Evolutionary conservation across 345 rosid genomes (phyloP).

Genomic region (Melastoma malabathricum): DNA sequence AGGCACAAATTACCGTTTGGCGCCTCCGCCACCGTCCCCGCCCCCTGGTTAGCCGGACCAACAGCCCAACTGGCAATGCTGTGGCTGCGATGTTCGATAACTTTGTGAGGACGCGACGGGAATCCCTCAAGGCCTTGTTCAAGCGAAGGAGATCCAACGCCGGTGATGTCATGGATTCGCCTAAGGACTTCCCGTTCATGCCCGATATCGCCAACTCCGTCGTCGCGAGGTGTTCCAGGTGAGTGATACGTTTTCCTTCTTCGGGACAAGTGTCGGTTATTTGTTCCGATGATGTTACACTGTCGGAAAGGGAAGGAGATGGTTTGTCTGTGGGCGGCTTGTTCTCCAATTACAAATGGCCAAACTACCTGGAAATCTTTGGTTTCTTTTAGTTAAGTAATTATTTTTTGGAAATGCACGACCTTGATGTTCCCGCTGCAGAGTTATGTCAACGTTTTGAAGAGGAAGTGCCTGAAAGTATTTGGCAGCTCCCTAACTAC

Average conservation of each 20-base stretch:
- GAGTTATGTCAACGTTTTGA: conserved; percentile 65
- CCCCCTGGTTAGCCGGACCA: background rate
- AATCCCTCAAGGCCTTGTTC: conserved; percentile 53
- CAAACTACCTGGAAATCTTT: background rate
- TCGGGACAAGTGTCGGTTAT: background rate
- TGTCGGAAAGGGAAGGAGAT: too few species aligned
- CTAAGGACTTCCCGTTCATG: conserved; percentile 63
- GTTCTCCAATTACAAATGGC: too few species aligned
- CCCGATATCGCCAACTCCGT: conserved; percentile 78
- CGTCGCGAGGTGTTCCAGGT: conserved; percentile 80
- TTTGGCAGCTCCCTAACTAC: conserved; percentile 49
- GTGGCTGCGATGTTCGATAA: conserved; percentile 28
- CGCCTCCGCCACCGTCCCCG: too few species aligned
- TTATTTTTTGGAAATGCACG: conserved; percentile 16
- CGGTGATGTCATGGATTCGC: conserved; percentile 30
- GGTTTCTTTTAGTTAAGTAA: background rate
- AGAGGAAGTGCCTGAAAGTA: conserved; percentile 64
- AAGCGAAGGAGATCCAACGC: conserved; percentile 31
- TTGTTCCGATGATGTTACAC: background rate
- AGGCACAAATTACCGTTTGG: too few species aligned
- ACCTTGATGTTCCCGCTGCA: conserved; percentile 45
- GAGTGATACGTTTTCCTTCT: conserved; percentile 5
- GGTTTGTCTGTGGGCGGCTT: too few species aligned
- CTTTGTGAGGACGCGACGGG: conserved; percentile 46
- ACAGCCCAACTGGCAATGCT: conserved; percentile 13